These are phyloP conservation scores for Hypocrella siamensis DNA, from an alignment of 2,329 filamentous ascomycete species.

Conservation along the genomic window DNA sequence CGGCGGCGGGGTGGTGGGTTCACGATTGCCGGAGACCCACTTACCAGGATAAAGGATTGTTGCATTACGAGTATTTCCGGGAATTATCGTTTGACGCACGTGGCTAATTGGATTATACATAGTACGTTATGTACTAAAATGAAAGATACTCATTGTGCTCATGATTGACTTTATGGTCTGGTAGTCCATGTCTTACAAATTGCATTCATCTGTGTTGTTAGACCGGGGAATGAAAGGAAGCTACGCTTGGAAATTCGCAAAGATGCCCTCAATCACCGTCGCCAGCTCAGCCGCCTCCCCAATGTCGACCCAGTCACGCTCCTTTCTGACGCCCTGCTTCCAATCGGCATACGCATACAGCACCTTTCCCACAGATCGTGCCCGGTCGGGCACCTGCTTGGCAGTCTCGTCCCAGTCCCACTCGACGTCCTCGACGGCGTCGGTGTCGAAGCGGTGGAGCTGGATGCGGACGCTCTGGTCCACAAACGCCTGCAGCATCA, in stretches of 20 bases:
- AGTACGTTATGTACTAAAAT: too few relatives aligned
- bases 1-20: too few relatives aligned
- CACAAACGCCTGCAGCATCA: slow-evolving; percentile 13
- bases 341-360: slow-evolving; percentile 2
- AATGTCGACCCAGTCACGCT: slow-evolving; percentile 1
- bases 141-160: too few relatives aligned
- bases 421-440: slow-evolving; percentile 23
- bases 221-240: background rate
- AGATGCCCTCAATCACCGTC: background rate
- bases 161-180: too few relatives aligned
- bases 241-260: background rate
- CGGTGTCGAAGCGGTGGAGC: slow-evolving; percentile 32
- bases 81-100: too few relatives aligned
- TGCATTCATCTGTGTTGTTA: too few relatives aligned
- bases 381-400: background rate
- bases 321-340: background rate
- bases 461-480: slow-evolving; percentile 24
- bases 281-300: slow-evolving; percentile 1
- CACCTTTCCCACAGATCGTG: background rate
- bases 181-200: too few relatives aligned
- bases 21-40: too few relatives aligned
- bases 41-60: too few relatives aligned
- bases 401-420: slow-evolving; percentile 21
- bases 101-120: too few relatives aligned
- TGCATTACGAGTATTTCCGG: too few relatives aligned